Base-by-base conservation (phyloP, 192 early-diverging fungal genomes). In the Podila epicladia region DNA sequence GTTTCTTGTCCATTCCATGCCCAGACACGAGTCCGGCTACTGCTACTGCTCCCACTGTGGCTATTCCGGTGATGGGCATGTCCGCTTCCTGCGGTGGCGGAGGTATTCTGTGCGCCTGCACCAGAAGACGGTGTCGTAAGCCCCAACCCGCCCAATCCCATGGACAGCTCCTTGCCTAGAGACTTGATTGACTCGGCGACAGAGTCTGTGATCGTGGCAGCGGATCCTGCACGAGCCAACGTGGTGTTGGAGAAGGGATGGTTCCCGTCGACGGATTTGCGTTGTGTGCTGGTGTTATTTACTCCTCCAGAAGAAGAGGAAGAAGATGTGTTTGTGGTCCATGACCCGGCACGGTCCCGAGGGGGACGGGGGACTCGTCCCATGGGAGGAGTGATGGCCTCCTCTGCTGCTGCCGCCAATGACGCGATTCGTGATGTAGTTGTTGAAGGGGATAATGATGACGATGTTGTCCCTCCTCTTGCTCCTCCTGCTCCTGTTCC, bases 141-240 rank as follows among this genome's bases (percentile, higher is more conserved):
- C 0, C 76, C 76, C 19, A 79, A n/a, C 5, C 70, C 70, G 2
- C 71, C 77, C 57, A 72, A 67, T 5, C 70, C 77, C 13, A 80
- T 31, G 6, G 67, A 59, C n/a, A 80, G 32, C 20, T 71, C 77
- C 15, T 24, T 73, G 41, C 77, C 55, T 0, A 80, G 20, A 32
- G 33, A 68, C 28, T 80, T 80, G 41, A 80, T 80, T 24, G 77
- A 80, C 65, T 73, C 77, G 45, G 77, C 33, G 15, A 80, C 77
- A 59, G 77, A 73, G 20, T 80, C 77, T 1, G 77, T 60, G 49
- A 80, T 69, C 5, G 77, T 73, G 0, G 15, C 31, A 15, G 59
- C 31, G 22, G 59, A 61, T 17, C 59, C 31, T 61, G 59, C 31
- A 15, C 31, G 59, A 45, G 15, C 41, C 35, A 9, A 8, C 9